Conservation (phyloP, 768 basidiomycete genomes). For the Tulasnella calospora region DNA sequence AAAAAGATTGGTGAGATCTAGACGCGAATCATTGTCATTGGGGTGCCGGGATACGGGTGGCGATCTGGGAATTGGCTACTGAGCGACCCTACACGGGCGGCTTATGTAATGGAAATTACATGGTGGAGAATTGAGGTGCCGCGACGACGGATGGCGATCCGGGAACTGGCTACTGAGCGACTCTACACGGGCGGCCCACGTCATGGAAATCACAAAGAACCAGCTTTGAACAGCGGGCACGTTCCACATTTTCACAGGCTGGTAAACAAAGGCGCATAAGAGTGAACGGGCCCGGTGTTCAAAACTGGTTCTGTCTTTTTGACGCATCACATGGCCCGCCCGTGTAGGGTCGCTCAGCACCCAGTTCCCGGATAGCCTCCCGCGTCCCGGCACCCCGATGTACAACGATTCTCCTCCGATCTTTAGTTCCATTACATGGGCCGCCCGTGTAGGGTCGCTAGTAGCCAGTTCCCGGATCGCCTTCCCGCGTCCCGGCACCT, state of each 20-base stretch:
- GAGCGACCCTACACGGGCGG: not conserved
- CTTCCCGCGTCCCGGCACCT: not conserved
- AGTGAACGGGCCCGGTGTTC: too few species aligned
- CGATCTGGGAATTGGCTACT: not conserved
- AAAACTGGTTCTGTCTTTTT: too few species aligned
- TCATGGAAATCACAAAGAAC: too few species aligned
- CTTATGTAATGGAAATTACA: not conserved
- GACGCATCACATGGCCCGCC: not conserved
- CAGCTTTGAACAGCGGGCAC: too few species aligned
- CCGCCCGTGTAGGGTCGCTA: not conserved
- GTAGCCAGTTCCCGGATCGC: not conserved
- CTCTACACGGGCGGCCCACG: not conserved
- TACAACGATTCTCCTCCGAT: not conserved
- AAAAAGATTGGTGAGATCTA: too few species aligned
- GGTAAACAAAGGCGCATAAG: too few species aligned
- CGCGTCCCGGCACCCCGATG: not conserved
- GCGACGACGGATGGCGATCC: not conserved
- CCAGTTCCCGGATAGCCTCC: not conserved
- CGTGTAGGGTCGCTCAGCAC: not conserved
- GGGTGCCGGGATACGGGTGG: not conserved
- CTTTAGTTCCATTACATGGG: constrained; percentile 6
- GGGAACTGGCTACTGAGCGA: not conserved
- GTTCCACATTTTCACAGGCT: too few species aligned
- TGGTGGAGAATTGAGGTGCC: too few species aligned
- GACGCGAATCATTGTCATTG: too few species aligned